Evolutionary conservation across 257 asterid species (phyloP), one percentile per base, ranked within the genome.

Genomic region (Lithospermum erythrorhizon): DNA sequence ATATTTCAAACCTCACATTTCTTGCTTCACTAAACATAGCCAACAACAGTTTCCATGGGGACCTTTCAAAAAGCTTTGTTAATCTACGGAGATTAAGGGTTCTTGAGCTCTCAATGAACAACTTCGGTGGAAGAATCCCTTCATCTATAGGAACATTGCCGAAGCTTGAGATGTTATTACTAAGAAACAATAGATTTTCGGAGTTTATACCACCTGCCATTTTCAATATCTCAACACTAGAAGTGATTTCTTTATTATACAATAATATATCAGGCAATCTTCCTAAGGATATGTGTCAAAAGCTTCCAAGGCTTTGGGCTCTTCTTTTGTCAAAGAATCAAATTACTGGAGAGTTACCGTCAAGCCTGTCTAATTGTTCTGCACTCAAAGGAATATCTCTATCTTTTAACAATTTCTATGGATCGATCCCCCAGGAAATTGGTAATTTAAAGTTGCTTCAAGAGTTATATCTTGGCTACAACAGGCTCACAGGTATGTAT

Each of bases 21-120:
- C 79, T 76, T n/a, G 64, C 27, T 24, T 63, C 67, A 14, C 67
- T 76, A 13, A 57, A 63, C 45, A 2, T 73, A 9, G 21, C 57
- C 24, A 21, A 21, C 30, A 77, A 77, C 32, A 0, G 15, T 21
- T 73, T 77, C 55, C 54, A 57, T 14, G 82, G 79, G 2, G 29
- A 27, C 16, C 19, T 68, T 17, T 67, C 72, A 0, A 2, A 41
- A 18, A 57, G 62, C 22, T 15, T 68, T 22, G 22, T 16, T 3
- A 10, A 8, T 0, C 51, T 68, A 16, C 61, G 58, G 3, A 5
- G 78, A 17, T 14, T 69, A 30, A 65, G 59, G 21, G 11, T 20
- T 22, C 21, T 76, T 1, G 11, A 49, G 14, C 21, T 76, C 6
- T 2, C 21, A 11, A 9, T 5, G 23, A 66, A 73, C 58, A 19